Evolutionary conservation across 306 rosid genomes (phyloP).

Genomic region (Alnus glutinosa): DNA sequence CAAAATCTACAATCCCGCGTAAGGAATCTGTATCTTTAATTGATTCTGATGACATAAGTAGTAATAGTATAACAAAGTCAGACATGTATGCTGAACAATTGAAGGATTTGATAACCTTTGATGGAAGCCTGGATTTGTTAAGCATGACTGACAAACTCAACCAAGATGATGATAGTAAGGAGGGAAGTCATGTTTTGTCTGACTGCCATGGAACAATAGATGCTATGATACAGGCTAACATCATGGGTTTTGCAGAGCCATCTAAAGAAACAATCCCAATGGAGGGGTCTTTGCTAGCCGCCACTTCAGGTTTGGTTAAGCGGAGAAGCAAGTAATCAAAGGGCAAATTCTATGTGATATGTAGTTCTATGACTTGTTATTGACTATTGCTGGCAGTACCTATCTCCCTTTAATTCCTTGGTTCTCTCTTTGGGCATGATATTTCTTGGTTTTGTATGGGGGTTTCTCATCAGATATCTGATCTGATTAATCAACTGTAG

Average conservation of each 20-base stretch:
- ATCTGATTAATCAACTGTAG: background rate
- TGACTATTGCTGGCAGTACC: background rate
- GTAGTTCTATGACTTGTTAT: background rate
- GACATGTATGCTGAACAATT: conserved; percentile 57
- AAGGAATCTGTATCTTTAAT: conserved; percentile 52
- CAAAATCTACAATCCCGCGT: conserved; percentile 25
- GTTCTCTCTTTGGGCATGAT: background rate
- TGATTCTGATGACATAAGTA: conserved; percentile 45
- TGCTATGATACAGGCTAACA: conserved; percentile 33
- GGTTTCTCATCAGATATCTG: background rate
- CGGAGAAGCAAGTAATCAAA: conserved; percentile 39
- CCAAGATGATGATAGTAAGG: conserved; percentile 17
- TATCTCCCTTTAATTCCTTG: background rate
- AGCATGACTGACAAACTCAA: conserved; percentile 5
- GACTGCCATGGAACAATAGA: conserved; percentile 28
- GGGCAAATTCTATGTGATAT: background rate
- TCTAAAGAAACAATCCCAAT: conserved; percentile 26
- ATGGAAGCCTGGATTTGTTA: conserved; percentile 22
- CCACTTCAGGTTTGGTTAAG: conserved; percentile 48
- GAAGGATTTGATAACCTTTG: conserved; percentile 44
- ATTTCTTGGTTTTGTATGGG: background rate
- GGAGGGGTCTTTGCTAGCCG: conserved; percentile 28
- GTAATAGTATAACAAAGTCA: conserved; percentile 40
- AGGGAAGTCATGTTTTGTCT: conserved; percentile 11
- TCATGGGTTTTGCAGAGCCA: conserved; percentile 32